A percentile compares a stretch with the other conserved stretches of the same genome.
These are phyloP conservation scores for Fusarium pininemorale DNA, from an alignment of 2,329 filamentous ascomycete genomes.

Conservation along the genomic window DNA sequence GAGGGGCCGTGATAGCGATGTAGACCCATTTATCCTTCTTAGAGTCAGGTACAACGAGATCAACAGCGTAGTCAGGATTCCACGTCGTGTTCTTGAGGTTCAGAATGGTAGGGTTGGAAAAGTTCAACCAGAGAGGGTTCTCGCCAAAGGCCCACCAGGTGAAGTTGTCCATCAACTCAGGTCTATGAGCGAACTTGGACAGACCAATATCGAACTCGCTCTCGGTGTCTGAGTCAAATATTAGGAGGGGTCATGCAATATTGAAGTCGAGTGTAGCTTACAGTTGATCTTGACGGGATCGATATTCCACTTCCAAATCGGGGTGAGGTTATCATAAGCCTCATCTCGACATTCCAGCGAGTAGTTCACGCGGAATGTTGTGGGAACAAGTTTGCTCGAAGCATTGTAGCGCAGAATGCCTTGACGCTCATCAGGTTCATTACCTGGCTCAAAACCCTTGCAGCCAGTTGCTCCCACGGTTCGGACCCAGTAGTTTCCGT, in stretches of 20 bases:
- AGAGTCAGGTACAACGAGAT: neutral
- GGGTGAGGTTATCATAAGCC: neutral
- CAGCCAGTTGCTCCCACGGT: neutral
- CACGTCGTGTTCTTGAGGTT: conserved; percentile 5
- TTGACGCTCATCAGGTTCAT: neutral
- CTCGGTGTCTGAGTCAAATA: neutral
- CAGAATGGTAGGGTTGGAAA: conserved; percentile 17
- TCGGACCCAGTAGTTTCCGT: neutral
- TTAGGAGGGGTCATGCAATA: rapidly evolving
- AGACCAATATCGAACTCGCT: neutral
- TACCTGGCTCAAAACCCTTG: neutral
- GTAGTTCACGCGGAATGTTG: neutral
- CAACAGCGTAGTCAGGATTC: conserved; percentile 18
- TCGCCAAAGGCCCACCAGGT: conserved; percentile 8
- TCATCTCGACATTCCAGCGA: neutral
- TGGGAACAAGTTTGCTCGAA: neutral
- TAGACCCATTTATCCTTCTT: conserved; percentile 23
- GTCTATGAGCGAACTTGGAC: neutral
- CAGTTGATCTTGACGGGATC: neutral
- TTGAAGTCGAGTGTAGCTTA: neutral
- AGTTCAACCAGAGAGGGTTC: conserved; percentile 24
- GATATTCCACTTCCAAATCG: neutral
- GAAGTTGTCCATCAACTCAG: neutral
- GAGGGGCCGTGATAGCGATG: conserved; percentile 15
- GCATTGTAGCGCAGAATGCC: neutral